Conservation (phyloP, 164 flowering plant species). For the Akebia trifoliata region DNA sequence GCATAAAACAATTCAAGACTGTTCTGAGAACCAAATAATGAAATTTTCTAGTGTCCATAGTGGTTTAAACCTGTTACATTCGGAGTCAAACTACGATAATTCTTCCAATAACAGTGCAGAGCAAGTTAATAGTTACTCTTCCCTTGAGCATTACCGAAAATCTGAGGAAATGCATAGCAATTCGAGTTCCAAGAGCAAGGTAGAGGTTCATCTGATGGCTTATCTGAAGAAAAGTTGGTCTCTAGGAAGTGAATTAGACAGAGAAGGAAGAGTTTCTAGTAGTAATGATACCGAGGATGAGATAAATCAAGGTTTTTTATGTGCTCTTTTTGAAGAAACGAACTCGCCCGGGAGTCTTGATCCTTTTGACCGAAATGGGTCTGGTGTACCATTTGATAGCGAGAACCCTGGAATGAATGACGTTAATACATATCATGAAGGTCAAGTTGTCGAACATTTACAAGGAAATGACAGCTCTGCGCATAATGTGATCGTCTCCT, state of each 20-base stretch:
- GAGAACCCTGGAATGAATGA: constrained; percentile 24
- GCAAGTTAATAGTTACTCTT: constrained; percentile 26
- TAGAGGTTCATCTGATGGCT: constrained; percentile 13
- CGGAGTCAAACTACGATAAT: constrained; percentile 17
- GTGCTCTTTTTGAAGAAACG: too few species aligned
- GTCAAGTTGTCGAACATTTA: constrained; percentile 26
- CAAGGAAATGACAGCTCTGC: constrained; percentile 28
- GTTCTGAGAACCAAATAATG: constrained; percentile 21
- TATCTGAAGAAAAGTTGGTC: constrained; percentile 60
- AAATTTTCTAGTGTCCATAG: constrained; percentile 15
- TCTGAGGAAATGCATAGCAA: constrained; percentile 40
- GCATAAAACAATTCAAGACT: constrained; percentile 36
- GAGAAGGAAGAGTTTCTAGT: constrained; percentile 24
- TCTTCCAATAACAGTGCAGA: constrained; percentile 16
- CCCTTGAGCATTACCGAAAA: constrained; percentile 34
- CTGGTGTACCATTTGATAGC: constrained; percentile 12
- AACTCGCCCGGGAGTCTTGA: neutral
- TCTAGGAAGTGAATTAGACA: constrained; percentile 53
- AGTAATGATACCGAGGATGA: constrained; percentile 41
- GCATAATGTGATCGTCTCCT: constrained; percentile 37
- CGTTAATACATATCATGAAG: constrained; percentile 21
- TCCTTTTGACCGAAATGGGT: constrained; percentile 17
- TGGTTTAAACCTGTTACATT: constrained; percentile 8
- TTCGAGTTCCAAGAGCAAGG: constrained; percentile 21
- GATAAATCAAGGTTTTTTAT: constrained; percentile 32